phyloP scores from a whole-genome alignment of 2,329 filamentous ascomycete genomes.

The Cladophialophora yegresii region DNA sequence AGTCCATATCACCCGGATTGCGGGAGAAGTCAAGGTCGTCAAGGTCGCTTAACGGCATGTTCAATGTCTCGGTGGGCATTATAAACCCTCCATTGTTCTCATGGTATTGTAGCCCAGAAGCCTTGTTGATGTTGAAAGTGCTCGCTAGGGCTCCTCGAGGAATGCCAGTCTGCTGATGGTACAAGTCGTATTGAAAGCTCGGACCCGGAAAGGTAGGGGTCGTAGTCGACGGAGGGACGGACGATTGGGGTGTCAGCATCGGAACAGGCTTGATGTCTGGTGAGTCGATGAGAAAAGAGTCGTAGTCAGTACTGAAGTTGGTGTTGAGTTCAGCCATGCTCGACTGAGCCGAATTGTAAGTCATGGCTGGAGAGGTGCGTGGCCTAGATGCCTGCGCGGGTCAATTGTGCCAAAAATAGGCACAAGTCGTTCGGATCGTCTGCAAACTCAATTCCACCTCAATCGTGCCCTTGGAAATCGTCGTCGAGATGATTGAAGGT shows the following conservation, averaged over 20 bases:
- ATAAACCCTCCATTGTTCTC: conserved; percentile 46
- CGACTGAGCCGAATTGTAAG: conserved; percentile 20
- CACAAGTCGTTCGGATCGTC: conserved; percentile 2
- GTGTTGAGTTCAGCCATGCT: conserved; percentile 39
- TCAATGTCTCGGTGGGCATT: conserved; percentile 42
- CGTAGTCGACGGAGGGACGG: conserved; percentile 43
- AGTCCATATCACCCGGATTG: conserved; percentile 66
- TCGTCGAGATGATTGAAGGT: background rate
- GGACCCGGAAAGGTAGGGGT: conserved; percentile 70
- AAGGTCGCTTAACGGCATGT: conserved; percentile 47
- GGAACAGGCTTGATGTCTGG: conserved; percentile 42
- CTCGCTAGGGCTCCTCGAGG: conserved; percentile 79
- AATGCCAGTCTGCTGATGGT: conserved; percentile 93
- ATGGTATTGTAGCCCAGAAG: conserved; percentile 46
- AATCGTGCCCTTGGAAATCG: background rate
- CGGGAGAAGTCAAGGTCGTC: conserved; percentile 61
- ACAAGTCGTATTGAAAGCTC: conserved; percentile 92
- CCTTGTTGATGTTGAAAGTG: conserved; percentile 75
- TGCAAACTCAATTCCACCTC: background rate
- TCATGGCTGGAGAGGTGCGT: conserved; percentile 22
- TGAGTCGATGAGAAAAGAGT: conserved; percentile 50
- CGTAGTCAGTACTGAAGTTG: conserved; percentile 49
- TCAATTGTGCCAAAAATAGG: conserved; percentile 29
- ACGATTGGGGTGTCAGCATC: conserved; percentile 43
- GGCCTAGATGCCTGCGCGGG: conserved; percentile 25